These are phyloP conservation scores for Kazachstania kunashirensis DNA, from an alignment of 805 yeast species.

Conservation along the genomic window DNA sequence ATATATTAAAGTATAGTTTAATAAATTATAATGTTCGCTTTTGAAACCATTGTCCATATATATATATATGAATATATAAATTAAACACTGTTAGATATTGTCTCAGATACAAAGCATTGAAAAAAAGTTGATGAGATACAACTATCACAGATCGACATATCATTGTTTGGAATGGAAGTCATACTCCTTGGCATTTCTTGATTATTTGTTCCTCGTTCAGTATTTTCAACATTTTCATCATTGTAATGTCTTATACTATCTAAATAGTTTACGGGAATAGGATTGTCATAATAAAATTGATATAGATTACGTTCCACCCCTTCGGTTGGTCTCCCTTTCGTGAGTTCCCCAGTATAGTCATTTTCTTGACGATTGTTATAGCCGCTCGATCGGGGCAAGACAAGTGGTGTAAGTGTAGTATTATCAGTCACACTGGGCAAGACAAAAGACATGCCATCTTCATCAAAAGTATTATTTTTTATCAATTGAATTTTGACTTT, in stretches of 20 bases:
- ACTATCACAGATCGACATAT: too few species aligned
- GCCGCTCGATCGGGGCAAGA: too few species aligned
- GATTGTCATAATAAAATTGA: constrained; percentile 6
- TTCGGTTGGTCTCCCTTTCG: not conserved
- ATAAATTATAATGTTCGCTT: constrained; percentile 6
- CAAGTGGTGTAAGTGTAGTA: too few species aligned
- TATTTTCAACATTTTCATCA: not conserved
- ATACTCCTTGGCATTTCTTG: not conserved
- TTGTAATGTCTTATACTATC: not conserved
- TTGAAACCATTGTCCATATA: too few species aligned
- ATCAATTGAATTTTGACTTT: too few species aligned
- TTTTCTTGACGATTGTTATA: too few species aligned
- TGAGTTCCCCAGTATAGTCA: too few species aligned
- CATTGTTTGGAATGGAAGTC: too few species aligned
- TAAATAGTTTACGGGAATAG: constrained; percentile 8
- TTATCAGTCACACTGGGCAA: not conserved
- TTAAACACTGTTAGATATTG: too few species aligned
- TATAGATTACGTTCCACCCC: not conserved
- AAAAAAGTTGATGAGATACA: too few species aligned
- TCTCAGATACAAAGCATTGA: too few species aligned
- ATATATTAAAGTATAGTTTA: constrained; percentile 5
- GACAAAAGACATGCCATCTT: not conserved
- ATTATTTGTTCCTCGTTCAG: not conserved
- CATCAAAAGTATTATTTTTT: not conserved
- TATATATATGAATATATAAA: too few species aligned